Conservation (phyloP, 1,284 basidiomycete species). For the Lignosus rhinocerotis region DNA sequence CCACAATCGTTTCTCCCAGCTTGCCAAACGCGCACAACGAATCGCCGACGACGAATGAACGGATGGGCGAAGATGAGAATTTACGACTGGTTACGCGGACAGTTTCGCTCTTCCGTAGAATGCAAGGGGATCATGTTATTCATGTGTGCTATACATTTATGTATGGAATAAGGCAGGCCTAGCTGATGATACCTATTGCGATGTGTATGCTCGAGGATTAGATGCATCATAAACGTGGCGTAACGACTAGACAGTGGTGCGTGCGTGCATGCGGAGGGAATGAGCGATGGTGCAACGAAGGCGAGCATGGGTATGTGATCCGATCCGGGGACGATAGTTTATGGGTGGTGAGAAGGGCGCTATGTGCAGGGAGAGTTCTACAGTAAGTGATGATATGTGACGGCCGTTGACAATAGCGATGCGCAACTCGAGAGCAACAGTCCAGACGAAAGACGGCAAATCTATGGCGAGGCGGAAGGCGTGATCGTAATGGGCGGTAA, state of each 20-base stretch:
- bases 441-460: not conserved
- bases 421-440: slow-evolving; percentile 14
- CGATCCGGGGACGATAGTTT: slow-evolving; percentile 10
- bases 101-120: not conserved
- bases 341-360: not conserved
- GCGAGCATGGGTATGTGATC: slow-evolving; percentile 20
- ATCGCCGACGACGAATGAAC: slow-evolving; percentile 44
- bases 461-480: slow-evolving; percentile 33
- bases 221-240: slow-evolving; percentile 23
- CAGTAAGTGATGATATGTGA: slow-evolving; percentile 10
- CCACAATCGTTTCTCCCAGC: slow-evolving; percentile 38
- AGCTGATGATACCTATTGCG: slow-evolving; percentile 22
- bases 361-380: slow-evolving; percentile 9
- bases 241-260: slow-evolving; percentile 16
- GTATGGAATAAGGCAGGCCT: slow-evolving; percentile 21
- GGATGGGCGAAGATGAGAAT: not conserved
- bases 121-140: slow-evolving; percentile 8
- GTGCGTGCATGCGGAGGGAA: not conserved
- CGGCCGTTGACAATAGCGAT: slow-evolving; percentile 12
- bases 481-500: slow-evolving; percentile 45
- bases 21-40: slow-evolving; percentile 71
- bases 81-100: not conserved
- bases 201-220: slow-evolving; percentile 26
- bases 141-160: slow-evolving; percentile 22
- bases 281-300: slow-evolving; percentile 6